These are phyloP conservation scores for Selaginella moellendorffii DNA, from an alignment of 75 land plant genomes.

Conservation along the genomic window DNA sequence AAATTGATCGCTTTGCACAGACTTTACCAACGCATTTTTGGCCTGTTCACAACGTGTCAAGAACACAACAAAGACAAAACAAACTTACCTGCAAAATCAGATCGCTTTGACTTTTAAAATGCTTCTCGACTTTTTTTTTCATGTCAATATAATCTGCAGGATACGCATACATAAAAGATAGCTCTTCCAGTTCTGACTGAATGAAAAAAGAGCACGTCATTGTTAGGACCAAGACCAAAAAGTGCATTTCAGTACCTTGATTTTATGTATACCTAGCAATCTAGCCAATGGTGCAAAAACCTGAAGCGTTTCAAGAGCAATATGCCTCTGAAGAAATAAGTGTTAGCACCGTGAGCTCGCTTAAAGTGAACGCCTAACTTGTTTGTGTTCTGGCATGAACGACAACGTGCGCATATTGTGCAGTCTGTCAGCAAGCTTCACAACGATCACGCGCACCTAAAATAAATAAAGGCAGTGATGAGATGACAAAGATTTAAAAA, in stretches of 20 bases:
- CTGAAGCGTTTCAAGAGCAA: slow-evolving; percentile 81
- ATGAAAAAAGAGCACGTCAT: too few relatives aligned
- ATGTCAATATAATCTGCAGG: slow-evolving; percentile 55
- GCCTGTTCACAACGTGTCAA: slow-evolving; percentile 37
- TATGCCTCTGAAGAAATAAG: slow-evolving; percentile 44
- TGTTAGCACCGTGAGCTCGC: not conserved
- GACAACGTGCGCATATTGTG: slow-evolving; percentile 95
- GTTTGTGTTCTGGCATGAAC: slow-evolving; percentile 92
- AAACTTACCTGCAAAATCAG: slow-evolving; percentile 57
- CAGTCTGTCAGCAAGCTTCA: slow-evolving; percentile 85
- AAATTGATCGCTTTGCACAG: slow-evolving; percentile 63
- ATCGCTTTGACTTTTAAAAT: slow-evolving; percentile 56
- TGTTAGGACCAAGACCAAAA: too few relatives aligned
- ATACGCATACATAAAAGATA: slow-evolving; percentile 86
- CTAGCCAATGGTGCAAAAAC: slow-evolving; percentile 96
- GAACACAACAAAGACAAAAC: not conserved
- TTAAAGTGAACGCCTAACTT: slow-evolving; percentile 36
- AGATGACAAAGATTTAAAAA: not conserved
- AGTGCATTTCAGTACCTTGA: slow-evolving; percentile 42
- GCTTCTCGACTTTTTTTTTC: slow-evolving; percentile 44
- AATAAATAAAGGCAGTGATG: too few relatives aligned
- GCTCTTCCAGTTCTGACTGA: slow-evolving; percentile 92
- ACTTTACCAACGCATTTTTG: slow-evolving; percentile 47
- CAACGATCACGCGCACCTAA: slow-evolving; percentile 95
- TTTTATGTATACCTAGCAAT: slow-evolving; percentile 83